Conservation (phyloP, 768 basidiomycete genomes). For the Psilocybe azurescens region DNA sequence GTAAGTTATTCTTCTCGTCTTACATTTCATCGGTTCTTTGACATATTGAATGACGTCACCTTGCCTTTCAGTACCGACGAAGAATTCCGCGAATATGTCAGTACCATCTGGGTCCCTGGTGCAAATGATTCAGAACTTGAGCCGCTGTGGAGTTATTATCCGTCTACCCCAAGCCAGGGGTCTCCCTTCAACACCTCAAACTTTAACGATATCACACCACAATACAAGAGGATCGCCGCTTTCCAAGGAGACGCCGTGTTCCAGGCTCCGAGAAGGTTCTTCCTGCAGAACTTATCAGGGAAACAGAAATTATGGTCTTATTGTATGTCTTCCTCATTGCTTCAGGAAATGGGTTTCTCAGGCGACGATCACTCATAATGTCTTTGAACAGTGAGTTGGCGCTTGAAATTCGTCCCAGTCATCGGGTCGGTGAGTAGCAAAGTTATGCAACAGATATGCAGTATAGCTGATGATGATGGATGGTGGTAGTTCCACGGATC, state of each 20-base stretch:
- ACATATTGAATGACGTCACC: too few species aligned
- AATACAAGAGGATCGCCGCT: conserved; percentile 57
- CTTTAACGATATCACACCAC: conserved; percentile 35
- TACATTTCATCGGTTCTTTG: neutral
- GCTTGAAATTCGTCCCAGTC: conserved; percentile 23
- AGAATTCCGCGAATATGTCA: conserved; percentile 32
- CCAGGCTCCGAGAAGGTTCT: conserved; percentile 53
- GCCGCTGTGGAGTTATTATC: conserved; percentile 30
- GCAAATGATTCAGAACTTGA: conserved; percentile 18
- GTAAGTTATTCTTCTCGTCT: conserved; percentile 15
- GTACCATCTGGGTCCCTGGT: conserved; percentile 16
- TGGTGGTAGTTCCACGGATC: conserved; percentile 23
- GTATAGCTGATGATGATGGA: neutral
- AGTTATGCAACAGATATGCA: neutral
- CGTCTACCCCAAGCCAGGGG: conserved; percentile 22
- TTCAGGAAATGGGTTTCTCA: too few species aligned
- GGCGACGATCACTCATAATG: neutral
- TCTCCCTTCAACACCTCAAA: conserved; percentile 32
- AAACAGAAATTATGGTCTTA: conserved; percentile 46
- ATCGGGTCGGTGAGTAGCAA: conserved; percentile 27
- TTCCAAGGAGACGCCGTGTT: conserved; percentile 56
- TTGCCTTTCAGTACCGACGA: conserved; percentile 28
- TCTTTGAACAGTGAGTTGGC: conserved; percentile 24
- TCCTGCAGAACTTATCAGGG: conserved; percentile 41
- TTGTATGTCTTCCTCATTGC: conserved; percentile 28